Evolutionary conservation across 176 grass and related monocot genomes (phyloP).

Genomic region (Cymbopogon citratus): DNA sequence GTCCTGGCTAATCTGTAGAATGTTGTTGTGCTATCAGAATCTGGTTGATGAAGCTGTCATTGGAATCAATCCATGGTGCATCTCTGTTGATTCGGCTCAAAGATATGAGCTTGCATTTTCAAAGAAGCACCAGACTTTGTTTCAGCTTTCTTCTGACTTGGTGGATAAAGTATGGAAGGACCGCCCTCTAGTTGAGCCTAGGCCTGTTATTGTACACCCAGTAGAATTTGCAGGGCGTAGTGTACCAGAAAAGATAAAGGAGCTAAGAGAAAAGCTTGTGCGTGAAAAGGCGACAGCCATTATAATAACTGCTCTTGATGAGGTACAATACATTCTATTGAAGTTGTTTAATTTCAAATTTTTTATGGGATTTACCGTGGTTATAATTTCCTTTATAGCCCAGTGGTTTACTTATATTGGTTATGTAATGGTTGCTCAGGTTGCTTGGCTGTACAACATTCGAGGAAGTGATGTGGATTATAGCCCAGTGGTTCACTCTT

Average conservation of each 20-base stretch:
- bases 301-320: constrained; percentile 82
- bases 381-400: constrained; percentile 23
- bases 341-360: constrained; percentile 2
- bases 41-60: constrained; percentile 56
- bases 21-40: constrained; percentile 54
- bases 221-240: constrained; percentile 66
- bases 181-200: constrained; percentile 45
- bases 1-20: background rate
- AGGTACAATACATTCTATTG: constrained; percentile 54
- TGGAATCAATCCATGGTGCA: constrained; percentile 89
- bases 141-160: constrained; percentile 79
- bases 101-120: constrained; percentile 73
- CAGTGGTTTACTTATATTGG: background rate
- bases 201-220: constrained; percentile 65
- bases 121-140: constrained; percentile 62
- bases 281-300: constrained; percentile 55
- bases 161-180: constrained; percentile 89
- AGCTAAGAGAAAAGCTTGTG: constrained; percentile 66
- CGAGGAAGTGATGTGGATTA: constrained; percentile 90
- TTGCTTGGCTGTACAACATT: constrained; percentile 94
- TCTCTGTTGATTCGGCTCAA: constrained; percentile 67
- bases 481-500: constrained; percentile 90
- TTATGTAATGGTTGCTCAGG: constrained; percentile 41
- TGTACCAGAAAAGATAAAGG: constrained; percentile 66
- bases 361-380: background rate